A percentile compares a stretch with the other conserved stretches of the same genome.
These are phyloP conservation scores for Syzygium grande DNA, from an alignment of 345 rosid genomes.

Conservation along the genomic window DNA sequence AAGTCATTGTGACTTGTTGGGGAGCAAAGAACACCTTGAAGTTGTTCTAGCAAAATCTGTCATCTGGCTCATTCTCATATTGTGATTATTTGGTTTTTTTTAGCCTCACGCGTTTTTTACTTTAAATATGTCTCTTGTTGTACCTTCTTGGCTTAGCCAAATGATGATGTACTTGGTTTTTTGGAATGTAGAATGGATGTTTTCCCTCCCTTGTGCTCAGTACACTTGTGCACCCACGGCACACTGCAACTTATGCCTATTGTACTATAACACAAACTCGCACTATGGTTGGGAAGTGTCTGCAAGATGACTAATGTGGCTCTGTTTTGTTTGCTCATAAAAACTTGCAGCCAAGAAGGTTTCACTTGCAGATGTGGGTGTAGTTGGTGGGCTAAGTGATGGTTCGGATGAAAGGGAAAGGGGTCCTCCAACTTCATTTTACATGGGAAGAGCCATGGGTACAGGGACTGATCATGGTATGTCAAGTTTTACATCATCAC, in stretches of 20 bases:
- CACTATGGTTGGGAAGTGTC: not conserved
- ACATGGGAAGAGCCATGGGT: conserved; percentile 93
- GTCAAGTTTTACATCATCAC: conserved; percentile 40
- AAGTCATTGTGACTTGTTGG: not conserved
- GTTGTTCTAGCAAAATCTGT: not conserved
- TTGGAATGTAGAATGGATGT: not conserved
- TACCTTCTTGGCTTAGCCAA: not conserved
- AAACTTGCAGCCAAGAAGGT: conserved; percentile 83
- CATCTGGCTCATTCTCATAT: not conserved
- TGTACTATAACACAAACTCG: not conserved
- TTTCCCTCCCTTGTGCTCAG: not conserved
- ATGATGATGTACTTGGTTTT: not conserved
- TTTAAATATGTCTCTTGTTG: not conserved
- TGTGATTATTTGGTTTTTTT: not conserved
- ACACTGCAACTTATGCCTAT: not conserved
- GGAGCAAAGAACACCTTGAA: not conserved
- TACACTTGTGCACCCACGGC: not conserved
- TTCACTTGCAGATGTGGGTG: conserved; percentile 75
- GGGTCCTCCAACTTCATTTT: conserved; percentile 49
- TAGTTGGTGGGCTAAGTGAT: conserved; percentile 61
- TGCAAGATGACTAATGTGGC: not conserved
- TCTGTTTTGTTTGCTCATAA: not conserved
- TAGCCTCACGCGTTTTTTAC: not conserved
- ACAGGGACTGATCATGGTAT: conserved; percentile 67
- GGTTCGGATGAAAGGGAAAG: conserved; percentile 52